Evolutionary conservation across 192 early-diverging fungal species (phyloP).

Genomic region (Jimgerdemannia flammicorona): DNA sequence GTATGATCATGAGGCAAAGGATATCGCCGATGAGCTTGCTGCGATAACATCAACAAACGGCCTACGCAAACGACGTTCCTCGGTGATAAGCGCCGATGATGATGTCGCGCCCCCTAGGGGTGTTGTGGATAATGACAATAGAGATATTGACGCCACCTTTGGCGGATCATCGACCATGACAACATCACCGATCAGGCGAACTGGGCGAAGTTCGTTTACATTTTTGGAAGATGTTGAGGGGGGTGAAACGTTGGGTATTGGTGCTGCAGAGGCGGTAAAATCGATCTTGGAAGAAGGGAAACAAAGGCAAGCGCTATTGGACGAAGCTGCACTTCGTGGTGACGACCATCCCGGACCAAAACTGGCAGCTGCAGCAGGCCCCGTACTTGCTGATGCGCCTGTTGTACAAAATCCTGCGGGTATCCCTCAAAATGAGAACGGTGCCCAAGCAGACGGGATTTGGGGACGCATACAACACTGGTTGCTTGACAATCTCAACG

Average conservation of each 20-base stretch:
- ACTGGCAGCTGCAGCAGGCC: neutral
- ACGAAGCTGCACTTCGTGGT: too few species aligned
- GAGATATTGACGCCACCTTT: neutral
- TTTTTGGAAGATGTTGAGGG: neutral
- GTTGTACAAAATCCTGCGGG: neutral
- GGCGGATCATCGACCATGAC: neutral
- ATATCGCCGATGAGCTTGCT: neutral
- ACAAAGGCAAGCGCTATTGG: neutral
- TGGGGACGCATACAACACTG: neutral
- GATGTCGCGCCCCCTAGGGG: neutral
- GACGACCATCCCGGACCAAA: neutral
- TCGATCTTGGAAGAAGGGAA: neutral
- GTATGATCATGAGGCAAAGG: neutral
- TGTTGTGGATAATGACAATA: neutral
- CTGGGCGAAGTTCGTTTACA: neutral
- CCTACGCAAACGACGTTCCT: neutral
- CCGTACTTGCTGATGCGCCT: neutral
- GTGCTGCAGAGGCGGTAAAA: neutral
- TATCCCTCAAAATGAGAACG: neutral
- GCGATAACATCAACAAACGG: neutral
- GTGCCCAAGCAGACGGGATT: neutral
- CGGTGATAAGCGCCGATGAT: neutral
- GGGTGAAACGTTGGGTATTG: neutral
- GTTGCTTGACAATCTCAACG: neutral
- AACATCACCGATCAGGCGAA: neutral